Conservation (phyloP, 1,284 basidiomycete genomes). For the Bondarzewia mesenterica region DNA sequence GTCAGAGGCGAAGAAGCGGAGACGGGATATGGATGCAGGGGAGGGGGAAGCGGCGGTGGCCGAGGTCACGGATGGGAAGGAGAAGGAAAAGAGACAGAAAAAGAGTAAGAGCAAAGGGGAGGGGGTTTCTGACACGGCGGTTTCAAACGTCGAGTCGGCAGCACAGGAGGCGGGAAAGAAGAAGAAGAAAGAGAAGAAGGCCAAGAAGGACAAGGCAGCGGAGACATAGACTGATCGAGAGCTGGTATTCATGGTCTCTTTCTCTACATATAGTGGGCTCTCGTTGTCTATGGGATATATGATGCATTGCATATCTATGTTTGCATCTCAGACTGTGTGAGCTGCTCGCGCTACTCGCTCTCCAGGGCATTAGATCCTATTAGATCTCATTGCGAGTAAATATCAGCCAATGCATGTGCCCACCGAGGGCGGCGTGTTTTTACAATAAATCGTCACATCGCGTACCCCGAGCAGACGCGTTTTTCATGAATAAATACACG, state of each 20-base stretch:
- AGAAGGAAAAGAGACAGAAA: constrained; percentile 19
- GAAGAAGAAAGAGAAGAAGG: constrained; percentile 23
- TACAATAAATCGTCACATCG: no score
- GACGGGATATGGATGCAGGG: constrained; percentile 3
- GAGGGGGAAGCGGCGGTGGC: constrained; percentile 3
- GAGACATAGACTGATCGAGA: not conserved
- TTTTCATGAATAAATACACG: not conserved
- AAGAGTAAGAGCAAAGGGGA: constrained; percentile 19
- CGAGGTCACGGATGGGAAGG: constrained; percentile 14
- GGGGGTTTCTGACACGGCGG: constrained; percentile 2
- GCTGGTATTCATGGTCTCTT: no score
- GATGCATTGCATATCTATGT: no score
- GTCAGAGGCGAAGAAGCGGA: constrained; percentile 14
- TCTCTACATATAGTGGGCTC: no score
- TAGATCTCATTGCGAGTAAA: no score
- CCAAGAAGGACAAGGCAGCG: constrained; percentile 11
- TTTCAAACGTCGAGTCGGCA: not conserved
- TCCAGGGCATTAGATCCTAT: no score
- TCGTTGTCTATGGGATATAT: no score
- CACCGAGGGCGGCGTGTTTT: no score
- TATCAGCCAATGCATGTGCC: no score
- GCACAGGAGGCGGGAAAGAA: constrained; percentile 4
- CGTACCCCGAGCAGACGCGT: no score
- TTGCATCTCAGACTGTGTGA: no score
- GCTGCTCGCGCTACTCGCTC: no score